Evolutionary conservation across 2,329 filamentous ascomycete species (phyloP).

Genomic region (Penicillium occitanis): DNA sequence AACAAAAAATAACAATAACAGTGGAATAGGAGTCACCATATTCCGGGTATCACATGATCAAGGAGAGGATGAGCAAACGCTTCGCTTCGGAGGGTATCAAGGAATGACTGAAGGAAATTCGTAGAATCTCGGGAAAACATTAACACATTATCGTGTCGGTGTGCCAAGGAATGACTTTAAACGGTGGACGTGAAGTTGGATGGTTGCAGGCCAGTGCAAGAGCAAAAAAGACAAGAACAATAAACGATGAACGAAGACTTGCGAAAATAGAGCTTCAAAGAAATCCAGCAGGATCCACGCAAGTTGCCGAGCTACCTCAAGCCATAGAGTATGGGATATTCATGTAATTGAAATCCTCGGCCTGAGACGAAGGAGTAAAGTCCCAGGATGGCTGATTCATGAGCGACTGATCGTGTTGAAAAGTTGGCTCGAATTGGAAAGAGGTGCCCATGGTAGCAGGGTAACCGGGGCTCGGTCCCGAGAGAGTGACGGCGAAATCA

Average conservation of each 20-base stretch:
- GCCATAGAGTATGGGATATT: conserved; percentile 36
- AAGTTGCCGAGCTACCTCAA: conserved; percentile 24
- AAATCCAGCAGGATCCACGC: neutral
- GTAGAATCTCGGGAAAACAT: conserved; percentile 23
- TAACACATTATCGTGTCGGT: conserved; percentile 20
- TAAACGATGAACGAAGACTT: conserved; percentile 20
- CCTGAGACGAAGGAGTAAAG: conserved; percentile 31
- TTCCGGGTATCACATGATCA: conserved; percentile 26
- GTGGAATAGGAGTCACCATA: conserved; percentile 15
- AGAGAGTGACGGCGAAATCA: conserved; percentile 41
- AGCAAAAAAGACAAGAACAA: conserved; percentile 14
- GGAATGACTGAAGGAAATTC: conserved; percentile 36
- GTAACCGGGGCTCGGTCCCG: conserved; percentile 35
- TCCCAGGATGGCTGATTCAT: conserved; percentile 41
- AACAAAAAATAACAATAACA: conserved; percentile 22
- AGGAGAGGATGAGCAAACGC: conserved; percentile 27
- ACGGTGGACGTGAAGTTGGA: conserved; percentile 26
- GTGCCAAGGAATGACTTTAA: conserved; percentile 22
- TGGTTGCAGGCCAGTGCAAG: conserved; percentile 23
- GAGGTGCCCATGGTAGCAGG: conserved; percentile 28
- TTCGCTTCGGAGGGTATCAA: conserved; percentile 27
- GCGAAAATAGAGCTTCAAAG: neutral
- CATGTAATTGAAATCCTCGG: conserved; percentile 35
- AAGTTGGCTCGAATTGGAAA: conserved; percentile 37
- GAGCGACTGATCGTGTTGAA: conserved; percentile 36